Evolutionary conservation across 345 rosid species (phyloP).

Genomic region (Citrus glauca): DNA sequence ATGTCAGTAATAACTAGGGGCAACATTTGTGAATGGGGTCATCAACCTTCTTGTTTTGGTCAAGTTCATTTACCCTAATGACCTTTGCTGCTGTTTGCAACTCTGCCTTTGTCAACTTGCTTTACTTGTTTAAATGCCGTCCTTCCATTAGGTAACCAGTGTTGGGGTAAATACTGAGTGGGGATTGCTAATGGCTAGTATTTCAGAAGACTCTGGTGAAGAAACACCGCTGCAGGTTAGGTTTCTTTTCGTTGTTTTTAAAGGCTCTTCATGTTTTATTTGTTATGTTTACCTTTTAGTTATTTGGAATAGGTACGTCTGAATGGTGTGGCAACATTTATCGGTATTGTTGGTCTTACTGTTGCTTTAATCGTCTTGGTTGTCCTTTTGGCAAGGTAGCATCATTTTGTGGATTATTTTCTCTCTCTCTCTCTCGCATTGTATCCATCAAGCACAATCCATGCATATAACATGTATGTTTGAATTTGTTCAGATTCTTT

Average conservation of each 20-base stretch:
- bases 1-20: neutral
- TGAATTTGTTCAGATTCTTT: constrained; percentile 51
- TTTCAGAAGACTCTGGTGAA: constrained; percentile 97
- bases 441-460: neutral
- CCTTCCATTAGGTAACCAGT: constrained; percentile 61
- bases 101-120: neutral
- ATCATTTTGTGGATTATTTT: neutral
- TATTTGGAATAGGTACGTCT: constrained; percentile 65
- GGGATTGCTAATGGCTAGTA: constrained; percentile 97
- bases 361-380: constrained; percentile 79
- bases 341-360: constrained; percentile 85
- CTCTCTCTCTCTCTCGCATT: neutral
- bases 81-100: neutral
- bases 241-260: constrained; percentile 2
- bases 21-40: neutral
- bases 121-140: neutral
- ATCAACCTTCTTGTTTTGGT: neutral
- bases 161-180: constrained; percentile 97
- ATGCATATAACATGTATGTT: neutral
- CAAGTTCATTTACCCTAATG: neutral
- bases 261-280: constrained; percentile 11
- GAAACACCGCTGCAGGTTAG: constrained; percentile 97
- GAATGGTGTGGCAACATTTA: constrained; percentile 97
- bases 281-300: constrained; percentile 7
- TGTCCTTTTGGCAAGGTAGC: constrained; percentile 79